Base-by-base conservation (phyloP, 140 eudicot genomes). In the Oenanthe javanica region DNA sequence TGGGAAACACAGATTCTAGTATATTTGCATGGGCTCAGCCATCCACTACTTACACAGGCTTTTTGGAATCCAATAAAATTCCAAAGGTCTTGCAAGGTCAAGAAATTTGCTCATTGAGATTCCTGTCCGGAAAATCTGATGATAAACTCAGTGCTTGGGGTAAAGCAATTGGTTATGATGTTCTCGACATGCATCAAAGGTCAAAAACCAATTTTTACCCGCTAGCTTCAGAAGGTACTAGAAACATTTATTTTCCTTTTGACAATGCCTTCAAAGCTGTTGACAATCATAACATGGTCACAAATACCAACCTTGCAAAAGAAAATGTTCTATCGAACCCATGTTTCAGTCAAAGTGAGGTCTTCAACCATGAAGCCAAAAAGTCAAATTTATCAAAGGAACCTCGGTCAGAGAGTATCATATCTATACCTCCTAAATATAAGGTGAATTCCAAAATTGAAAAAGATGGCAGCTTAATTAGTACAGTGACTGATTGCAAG, bases 31-130 rank as follows among this genome's bases (percentile, higher is more conserved):
- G 86, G 84, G 81, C 77, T 79, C 96, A 87, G 73, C 88, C 84
- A 79, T 77, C 91, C 79, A 82, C 89, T 79, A 83, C 89, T 79
- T 87, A 85, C 88, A 85, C 89, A 71, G 97, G 93, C 92, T 88
- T 87, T 87, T 80, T 82, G 92, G 98, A 87, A 88, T 86, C 98
- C 46, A 87, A 86, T 77, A 75, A 86, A 85, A 87, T 89, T 86
- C 95, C 96, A 82, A 91, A 85, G 98, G 97, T 93, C 98, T 93
- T 93, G 98, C 98, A 93, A 93, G 98, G 98, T 93, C 98, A 93
- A 93, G 98, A 93, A 93, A 93, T 93, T 84, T 91, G 93, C 87
- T 85, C 98, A 14, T 70, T 93, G 84, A 89, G 89, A 82, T 84
- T 92, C 46, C 82, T 90, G 76, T 84, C 87, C 4, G 86, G 88